Conservation (phyloP, 805 yeast genomes). For the Komagataella ulmi region DNA sequence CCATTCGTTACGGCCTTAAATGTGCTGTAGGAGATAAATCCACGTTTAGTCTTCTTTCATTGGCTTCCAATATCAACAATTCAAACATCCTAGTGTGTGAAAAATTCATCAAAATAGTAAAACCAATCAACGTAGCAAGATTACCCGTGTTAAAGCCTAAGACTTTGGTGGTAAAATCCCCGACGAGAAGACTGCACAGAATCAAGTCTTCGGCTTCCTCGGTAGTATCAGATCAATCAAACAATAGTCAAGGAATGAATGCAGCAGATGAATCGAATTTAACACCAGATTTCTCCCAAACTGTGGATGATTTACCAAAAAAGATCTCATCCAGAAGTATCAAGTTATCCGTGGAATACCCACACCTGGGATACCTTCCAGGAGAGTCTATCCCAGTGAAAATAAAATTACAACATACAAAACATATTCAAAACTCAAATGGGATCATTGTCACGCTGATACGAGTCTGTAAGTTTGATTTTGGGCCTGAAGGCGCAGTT, state of each 20-base stretch:
- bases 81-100: conserved; percentile 32
- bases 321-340: background rate
- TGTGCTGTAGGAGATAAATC: conserved; percentile 22
- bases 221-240: conserved; percentile 13
- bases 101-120: conserved; percentile 42
- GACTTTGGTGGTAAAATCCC: conserved; percentile 46
- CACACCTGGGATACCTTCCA: conserved; percentile 58
- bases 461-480: conserved; percentile 59
- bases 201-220: conserved; percentile 28
- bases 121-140: conserved; percentile 61
- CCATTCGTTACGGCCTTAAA: conserved; percentile 51
- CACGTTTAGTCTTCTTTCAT: background rate
- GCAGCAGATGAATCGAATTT: conserved; percentile 1
- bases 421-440: conserved; percentile 50
- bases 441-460: conserved; percentile 74
- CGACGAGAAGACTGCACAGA: conserved; percentile 23
- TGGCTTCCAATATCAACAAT: background rate
- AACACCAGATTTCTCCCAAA: conserved; percentile 1
- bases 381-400: conserved; percentile 74
- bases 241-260: background rate
- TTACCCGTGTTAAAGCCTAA: conserved; percentile 60
- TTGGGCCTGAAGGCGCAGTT: conserved; percentile 43
- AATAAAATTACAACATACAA: conserved; percentile 53
- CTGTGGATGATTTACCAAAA: conserved; percentile 3
- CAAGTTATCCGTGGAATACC: conserved; percentile 28